A percentile compares a stretch with the other conserved stretches of the same genome.
Evolutionary conservation across 805 yeast genomes (phyloP).

Genomic region (Ogataea trehalophila): DNA sequence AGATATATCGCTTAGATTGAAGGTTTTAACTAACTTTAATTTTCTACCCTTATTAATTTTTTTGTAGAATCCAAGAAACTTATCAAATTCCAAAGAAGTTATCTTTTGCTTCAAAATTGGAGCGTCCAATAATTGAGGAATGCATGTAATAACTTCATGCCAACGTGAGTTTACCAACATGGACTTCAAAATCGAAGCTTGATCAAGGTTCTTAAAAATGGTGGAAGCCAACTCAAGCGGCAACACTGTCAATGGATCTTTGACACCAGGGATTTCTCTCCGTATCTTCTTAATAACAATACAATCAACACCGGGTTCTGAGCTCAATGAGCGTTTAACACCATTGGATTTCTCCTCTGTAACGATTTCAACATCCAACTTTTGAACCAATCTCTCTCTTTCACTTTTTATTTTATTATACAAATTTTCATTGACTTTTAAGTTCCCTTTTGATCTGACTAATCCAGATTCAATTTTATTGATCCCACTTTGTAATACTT

Average conservation of each 20-base stretch:
- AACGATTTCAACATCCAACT: background rate
- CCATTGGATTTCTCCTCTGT: background rate
- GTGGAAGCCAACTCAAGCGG: conserved; percentile 23
- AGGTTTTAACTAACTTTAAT: conserved; percentile 2
- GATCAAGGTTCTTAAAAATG: conserved; percentile 13
- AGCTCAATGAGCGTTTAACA: background rate
- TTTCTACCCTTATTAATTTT: conserved; percentile 6
- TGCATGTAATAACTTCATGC: conserved; percentile 8
- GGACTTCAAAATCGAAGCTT: conserved; percentile 11
- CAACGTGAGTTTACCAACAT: conserved; percentile 15
- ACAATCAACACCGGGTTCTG: conserved; percentile 3
- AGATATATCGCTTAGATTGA: conserved; percentile 7
- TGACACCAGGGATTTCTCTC: background rate
- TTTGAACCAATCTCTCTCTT: conserved; percentile 3
- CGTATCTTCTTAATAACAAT: background rate
- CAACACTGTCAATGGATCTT: conserved; percentile 20
- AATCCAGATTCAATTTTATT: conserved; percentile 31
- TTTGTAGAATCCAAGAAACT: conserved; percentile 11
- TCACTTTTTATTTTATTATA: conserved; percentile 23
- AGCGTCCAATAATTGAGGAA: conserved; percentile 10
- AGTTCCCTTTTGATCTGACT: conserved; percentile 17
- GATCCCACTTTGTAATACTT: conserved; percentile 34
- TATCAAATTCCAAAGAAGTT: conserved; percentile 8
- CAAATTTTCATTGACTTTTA: conserved; percentile 32
- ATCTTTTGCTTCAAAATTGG: conserved; percentile 9